Evolutionary conservation across 1,284 basidiomycete species (phyloP).

Genomic region (Puccinia triticina): DNA sequence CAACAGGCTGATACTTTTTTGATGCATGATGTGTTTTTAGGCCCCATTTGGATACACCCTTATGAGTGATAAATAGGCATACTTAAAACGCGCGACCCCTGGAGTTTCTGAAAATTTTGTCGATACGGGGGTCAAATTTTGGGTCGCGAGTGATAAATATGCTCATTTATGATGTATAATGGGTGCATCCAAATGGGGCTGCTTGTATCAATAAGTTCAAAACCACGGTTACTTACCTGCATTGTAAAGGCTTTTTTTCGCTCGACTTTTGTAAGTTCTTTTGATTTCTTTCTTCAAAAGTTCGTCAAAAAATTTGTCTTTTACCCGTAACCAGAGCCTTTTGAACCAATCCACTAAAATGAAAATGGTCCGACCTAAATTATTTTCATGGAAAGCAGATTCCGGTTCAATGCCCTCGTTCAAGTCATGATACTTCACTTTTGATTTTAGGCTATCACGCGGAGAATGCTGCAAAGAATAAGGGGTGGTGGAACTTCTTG

Average conservation of each 20-base stretch:
- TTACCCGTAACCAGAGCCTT: neutral
- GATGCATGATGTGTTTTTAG: no score
- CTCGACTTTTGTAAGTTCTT: neutral
- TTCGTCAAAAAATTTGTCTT: neutral
- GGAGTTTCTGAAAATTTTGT: no score
- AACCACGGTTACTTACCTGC: neutral
- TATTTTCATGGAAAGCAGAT: conserved; percentile 6
- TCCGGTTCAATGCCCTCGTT: conserved; percentile 25
- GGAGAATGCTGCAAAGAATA: neutral
- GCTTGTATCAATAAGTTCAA: neutral
- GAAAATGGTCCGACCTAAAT: neutral
- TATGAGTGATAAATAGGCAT: no score
- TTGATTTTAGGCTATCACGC: neutral
- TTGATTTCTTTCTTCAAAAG: neutral
- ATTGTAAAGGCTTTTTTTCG: conserved; percentile 26
- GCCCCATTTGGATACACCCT: no score
- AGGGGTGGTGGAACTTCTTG: neutral
- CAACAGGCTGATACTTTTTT: neutral
- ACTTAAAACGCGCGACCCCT: no score
- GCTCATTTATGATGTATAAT: no score
- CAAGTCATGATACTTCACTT: conserved; percentile 12
- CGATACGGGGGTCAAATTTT: no score
- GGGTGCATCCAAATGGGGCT: no score
- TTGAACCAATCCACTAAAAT: conserved; percentile 4
- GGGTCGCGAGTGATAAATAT: no score